Conservation (phyloP, 495 filamentous ascomycete species). For the Wilcoxina mikolae region DNA sequence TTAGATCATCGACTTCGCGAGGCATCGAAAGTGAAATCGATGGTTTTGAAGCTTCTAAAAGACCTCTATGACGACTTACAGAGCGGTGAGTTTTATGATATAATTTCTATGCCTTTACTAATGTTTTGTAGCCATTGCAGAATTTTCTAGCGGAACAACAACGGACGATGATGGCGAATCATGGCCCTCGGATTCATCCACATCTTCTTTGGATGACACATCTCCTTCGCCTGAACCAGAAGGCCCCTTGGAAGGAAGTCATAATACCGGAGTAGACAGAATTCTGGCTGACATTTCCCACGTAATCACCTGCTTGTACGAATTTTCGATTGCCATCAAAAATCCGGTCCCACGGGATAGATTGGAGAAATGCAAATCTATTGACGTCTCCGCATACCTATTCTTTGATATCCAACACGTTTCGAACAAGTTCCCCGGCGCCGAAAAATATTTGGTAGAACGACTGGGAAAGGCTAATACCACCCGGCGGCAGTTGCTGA, state of each 20-base stretch:
- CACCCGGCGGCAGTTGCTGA: slow-evolving; percentile 21
- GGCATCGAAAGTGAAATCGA: not conserved
- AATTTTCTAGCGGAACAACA: not conserved
- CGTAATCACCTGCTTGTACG: slow-evolving; percentile 17
- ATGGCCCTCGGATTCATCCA: not conserved
- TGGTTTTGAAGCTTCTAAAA: not conserved
- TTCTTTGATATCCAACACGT: slow-evolving; percentile 27
- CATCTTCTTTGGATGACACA: not conserved
- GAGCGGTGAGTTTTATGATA: not conserved
- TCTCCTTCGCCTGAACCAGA: not conserved
- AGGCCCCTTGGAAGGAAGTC: not conserved
- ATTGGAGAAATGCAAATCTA: slow-evolving; percentile 17
- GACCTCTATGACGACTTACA: not conserved
- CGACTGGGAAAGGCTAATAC: slow-evolving; percentile 31
- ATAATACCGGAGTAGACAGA: too few species aligned
- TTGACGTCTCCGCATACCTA: slow-evolving; percentile 5
- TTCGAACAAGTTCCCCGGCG: not conserved
- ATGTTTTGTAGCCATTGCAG: not conserved
- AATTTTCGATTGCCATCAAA: slow-evolving; percentile 11
- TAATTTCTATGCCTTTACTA: not conserved
- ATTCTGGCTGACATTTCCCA: slow-evolving; percentile 1
- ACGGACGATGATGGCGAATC: not conserved
- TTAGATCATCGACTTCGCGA: slow-evolving; percentile 9
- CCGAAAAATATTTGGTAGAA: slow-evolving; percentile 11
- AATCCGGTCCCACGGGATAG: slow-evolving; percentile 28